A percentile compares a stretch with the other conserved stretches of the same genome.
Conservation (phyloP, 495 filamentous ascomycete genomes). For the Penicillium manginii region DNA sequence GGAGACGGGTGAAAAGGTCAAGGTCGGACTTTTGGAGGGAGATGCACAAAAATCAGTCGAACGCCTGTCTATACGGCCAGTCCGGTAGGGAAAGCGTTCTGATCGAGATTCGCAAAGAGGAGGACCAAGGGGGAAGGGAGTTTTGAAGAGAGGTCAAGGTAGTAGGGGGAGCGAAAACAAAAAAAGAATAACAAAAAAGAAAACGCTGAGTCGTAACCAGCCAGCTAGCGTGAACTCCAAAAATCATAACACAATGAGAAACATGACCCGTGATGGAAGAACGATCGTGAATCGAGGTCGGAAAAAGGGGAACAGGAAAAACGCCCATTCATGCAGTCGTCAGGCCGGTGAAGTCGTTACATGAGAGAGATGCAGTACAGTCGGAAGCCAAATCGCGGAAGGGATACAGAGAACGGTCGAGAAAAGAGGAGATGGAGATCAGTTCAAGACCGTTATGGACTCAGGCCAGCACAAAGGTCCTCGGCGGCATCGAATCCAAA, state of each 20-base stretch:
- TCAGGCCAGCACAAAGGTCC: constrained; percentile 43
- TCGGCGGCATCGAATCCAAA: constrained; percentile 49
- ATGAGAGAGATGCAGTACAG: constrained; percentile 43
- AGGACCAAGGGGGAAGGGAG: constrained; percentile 9
- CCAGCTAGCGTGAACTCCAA: constrained; percentile 42
- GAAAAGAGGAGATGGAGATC: constrained; percentile 6
- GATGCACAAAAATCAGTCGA: constrained; percentile 12
- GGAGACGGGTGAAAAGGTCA: constrained; percentile 6
- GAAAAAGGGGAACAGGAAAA: constrained; percentile 31
- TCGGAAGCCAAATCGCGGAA: constrained; percentile 33
- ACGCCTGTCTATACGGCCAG: constrained; percentile 23
- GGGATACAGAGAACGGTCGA: constrained; percentile 18
- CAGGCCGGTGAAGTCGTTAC: constrained; percentile 52
- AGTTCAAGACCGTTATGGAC: constrained; percentile 34
- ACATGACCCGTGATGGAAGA: constrained; percentile 29
- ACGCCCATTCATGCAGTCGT: constrained; percentile 56
- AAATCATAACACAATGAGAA: constrained; percentile 30
- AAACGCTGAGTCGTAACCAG: constrained; percentile 40
- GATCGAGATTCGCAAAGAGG: constrained; percentile 14
- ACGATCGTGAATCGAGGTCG: constrained; percentile 34
- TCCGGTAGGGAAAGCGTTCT: constrained; percentile 10
- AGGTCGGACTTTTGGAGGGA: constrained; percentile 14
- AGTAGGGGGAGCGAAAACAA: constrained; percentile 13
- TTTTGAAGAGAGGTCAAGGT: neutral
- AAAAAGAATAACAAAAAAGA: constrained; percentile 20